These are phyloP conservation scores for Sarocladiaceae sp. DNA, from an alignment of 2,329 filamentous ascomycete species.

Conservation along the genomic window DNA sequence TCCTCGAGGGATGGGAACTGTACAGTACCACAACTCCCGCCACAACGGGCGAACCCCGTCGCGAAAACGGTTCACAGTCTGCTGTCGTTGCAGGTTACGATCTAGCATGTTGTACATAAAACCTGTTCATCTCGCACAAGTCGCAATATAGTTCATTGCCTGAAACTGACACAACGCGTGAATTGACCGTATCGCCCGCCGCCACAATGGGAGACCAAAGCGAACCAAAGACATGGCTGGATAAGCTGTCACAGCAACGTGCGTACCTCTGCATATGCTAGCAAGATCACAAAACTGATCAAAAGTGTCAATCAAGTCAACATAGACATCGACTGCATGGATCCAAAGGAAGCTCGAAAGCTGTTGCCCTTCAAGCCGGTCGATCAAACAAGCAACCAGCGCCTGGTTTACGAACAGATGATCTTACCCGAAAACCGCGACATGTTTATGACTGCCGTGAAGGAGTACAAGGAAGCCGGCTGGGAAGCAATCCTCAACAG, in stretches of 20 bases:
- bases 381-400: conserved; percentile 11
- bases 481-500: conserved; percentile 16
- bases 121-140: neutral
- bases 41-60: neutral
- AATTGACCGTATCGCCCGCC: neutral
- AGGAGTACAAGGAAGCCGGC: conserved; percentile 12
- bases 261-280: neutral
- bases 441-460: conserved; percentile 7
- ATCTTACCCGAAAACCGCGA: conserved; percentile 3
- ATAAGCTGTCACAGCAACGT: conserved; percentile 9
- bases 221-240: conserved; percentile 4
- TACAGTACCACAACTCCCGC: neutral
- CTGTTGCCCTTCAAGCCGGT: conserved; percentile 7
- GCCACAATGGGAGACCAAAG: neutral
- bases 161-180: neutral
- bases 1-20: neutral
- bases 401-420: conserved; percentile 6
- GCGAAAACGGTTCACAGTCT: neutral
- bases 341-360: conserved; percentile 16
- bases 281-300: neutral
- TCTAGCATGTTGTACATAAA: neutral
- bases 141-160: neutral
- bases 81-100: neutral
- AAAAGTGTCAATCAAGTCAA: conserved; percentile 2
- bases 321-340: conserved; percentile 13